These are phyloP conservation scores for Neonectria ditissima DNA, from an alignment of 2,329 filamentous ascomycete genomes.

Conservation along the genomic window DNA sequence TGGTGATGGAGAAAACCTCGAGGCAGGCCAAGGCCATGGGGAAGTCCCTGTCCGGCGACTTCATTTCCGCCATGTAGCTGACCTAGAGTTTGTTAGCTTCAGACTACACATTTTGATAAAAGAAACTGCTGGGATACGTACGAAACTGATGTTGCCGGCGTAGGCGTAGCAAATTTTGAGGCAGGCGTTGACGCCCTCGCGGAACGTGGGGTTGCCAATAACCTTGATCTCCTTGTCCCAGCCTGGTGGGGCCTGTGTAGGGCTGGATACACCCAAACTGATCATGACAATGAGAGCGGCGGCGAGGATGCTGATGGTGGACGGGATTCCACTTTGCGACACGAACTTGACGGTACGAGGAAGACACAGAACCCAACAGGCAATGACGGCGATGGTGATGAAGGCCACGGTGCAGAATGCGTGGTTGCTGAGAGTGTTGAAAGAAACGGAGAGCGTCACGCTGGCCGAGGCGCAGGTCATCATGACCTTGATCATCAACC, in stretches of 20 bases:
- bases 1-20: constrained; percentile 48
- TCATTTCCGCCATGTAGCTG: constrained; percentile 50
- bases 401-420: constrained; percentile 73
- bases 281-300: constrained; percentile 48
- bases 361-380: constrained; percentile 71
- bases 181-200: constrained; percentile 42
- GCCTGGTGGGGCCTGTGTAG: constrained; percentile 37
- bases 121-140: constrained; percentile 17
- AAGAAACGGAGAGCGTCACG: constrained; percentile 72
- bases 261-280: constrained; percentile 39
- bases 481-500: constrained; percentile 78
- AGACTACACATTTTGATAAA: too few species aligned
- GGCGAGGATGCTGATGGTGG: constrained; percentile 42
- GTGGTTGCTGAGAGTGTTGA: constrained; percentile 73
- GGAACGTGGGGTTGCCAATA: constrained; percentile 41
- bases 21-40: constrained; percentile 47
- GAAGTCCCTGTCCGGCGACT: constrained; percentile 48
- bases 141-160: constrained; percentile 47
- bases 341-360: constrained; percentile 69
- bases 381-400: constrained; percentile 69
- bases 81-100: neutral
- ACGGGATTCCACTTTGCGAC: constrained; percentile 43
- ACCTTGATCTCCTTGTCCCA: constrained; percentile 43
- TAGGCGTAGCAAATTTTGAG: constrained; percentile 48
- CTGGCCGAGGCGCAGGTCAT: constrained; percentile 76